A percentile compares a stretch with the other conserved stretches of the same genome.
Conservation (phyloP, 768 basidiomycete species). For the Hortiboletus campestris region DNA sequence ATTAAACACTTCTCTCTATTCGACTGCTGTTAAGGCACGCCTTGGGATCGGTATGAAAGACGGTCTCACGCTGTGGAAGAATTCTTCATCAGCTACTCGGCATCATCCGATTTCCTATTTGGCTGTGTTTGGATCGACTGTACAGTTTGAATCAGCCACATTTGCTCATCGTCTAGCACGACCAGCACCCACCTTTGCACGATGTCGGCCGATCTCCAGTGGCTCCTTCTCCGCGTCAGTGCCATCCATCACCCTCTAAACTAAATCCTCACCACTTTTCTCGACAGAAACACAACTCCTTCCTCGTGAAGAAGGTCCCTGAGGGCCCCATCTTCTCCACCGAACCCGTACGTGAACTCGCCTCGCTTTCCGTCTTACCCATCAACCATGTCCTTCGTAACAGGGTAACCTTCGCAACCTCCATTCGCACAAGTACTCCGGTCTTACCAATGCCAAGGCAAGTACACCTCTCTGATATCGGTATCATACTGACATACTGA, state of each 20-base stretch:
- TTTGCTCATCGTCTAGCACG: conserved; percentile 15
- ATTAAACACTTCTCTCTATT: too few species aligned
- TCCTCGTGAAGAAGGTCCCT: conserved; percentile 72
- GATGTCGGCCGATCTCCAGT: conserved; percentile 91
- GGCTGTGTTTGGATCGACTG: conserved; percentile 27
- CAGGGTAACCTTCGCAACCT: conserved; percentile 86
- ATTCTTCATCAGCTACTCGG: too few species aligned
- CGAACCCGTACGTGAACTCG: conserved; percentile 62
- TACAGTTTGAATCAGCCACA: conserved; percentile 36
- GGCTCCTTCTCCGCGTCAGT: conserved; percentile 87
- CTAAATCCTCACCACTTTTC: background rate
- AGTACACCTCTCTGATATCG: conserved; percentile 1
- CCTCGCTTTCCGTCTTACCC: background rate
- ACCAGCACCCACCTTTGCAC: conserved; percentile 30
- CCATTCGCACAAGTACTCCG: conserved; percentile 92
- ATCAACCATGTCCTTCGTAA: conserved; percentile 5
- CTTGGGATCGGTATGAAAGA: too few species aligned
- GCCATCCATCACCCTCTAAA: background rate
- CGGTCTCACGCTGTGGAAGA: too few species aligned
- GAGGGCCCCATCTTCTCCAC: conserved; percentile 80
- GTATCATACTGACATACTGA: background rate
- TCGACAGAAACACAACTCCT: conserved; percentile 75
- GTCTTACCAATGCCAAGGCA: conserved; percentile 82
- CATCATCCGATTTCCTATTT: conserved; percentile 12
- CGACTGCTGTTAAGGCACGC: too few species aligned